Conservation (phyloP, 2,329 filamentous ascomycete species). For the Neodidymelliopsis sp. region DNA sequence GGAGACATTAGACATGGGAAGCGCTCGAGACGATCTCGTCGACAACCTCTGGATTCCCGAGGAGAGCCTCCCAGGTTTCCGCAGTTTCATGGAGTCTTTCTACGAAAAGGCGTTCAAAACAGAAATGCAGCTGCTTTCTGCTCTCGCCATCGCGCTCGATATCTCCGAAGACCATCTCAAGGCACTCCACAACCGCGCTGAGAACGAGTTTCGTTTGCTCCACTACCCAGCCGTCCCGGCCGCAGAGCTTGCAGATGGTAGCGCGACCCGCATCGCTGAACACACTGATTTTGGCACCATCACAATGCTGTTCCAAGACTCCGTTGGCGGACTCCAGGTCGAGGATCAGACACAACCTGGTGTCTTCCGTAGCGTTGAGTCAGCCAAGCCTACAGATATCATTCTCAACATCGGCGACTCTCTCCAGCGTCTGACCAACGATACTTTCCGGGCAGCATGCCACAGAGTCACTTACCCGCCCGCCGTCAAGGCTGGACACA, state of each 20-base stretch:
- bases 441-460: slow-evolving; percentile 42
- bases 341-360: slow-evolving; percentile 32
- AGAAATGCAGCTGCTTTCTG: slow-evolving; percentile 12
- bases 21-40: slow-evolving; percentile 1
- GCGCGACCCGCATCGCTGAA: slow-evolving; percentile 15
- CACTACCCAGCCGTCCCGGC: slow-evolving; percentile 24
- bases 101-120: slow-evolving; percentile 16
- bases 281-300: slow-evolving; percentile 37
- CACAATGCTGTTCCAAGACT: slow-evolving; percentile 46
- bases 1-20: slow-evolving; percentile 9
- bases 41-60: slow-evolving; percentile 5
- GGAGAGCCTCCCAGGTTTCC: slow-evolving; percentile 20
- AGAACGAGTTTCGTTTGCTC: slow-evolving; percentile 25
- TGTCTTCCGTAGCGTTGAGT: slow-evolving; percentile 8
- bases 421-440: slow-evolving; percentile 51
- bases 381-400: slow-evolving; percentile 31
- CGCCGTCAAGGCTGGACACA: not conserved
- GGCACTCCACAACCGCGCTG: slow-evolving; percentile 9
- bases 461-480: slow-evolving; percentile 41
- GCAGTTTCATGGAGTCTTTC: slow-evolving; percentile 20
- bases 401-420: slow-evolving; percentile 54
- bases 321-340: slow-evolving; percentile 42
- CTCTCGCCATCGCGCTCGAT: slow-evolving; percentile 17
- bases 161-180: slow-evolving; percentile 5
- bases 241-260: slow-evolving; percentile 6